Conservation (phyloP, 1,284 basidiomycete genomes). For the Ganoderma boninense region DNA sequence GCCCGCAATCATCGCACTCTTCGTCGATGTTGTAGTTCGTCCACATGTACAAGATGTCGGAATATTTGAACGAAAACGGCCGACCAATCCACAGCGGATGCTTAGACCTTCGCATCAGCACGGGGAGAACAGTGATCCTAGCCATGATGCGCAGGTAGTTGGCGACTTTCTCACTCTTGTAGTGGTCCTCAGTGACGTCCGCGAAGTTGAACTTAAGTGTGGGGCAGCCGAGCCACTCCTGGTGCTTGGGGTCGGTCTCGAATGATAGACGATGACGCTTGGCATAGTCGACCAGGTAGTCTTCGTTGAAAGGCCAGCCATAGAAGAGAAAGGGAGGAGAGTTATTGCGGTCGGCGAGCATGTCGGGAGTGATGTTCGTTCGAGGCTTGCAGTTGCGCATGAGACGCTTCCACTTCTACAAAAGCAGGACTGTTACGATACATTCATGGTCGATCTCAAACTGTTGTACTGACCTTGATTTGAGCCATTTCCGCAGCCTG, state of each 20-base stretch:
- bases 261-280: neutral
- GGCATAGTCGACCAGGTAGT: slow-evolving; percentile 11
- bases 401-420: slow-evolving; percentile 14
- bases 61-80: slow-evolving; percentile 9
- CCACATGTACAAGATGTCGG: slow-evolving; percentile 10
- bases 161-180: neutral
- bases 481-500: neutral
- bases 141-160: neutral
- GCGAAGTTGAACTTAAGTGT: slow-evolving; percentile 10
- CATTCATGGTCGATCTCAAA: neutral
- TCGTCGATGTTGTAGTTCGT: slow-evolving; percentile 12
- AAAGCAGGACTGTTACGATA: neutral
- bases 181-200: slow-evolving; percentile 6
- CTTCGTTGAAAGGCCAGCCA: slow-evolving; percentile 6
- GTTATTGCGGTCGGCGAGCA: neutral
- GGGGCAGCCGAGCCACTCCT: neutral
- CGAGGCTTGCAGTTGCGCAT: neutral
- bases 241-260: neutral
- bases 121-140: neutral
- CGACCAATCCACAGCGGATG: too few species aligned
- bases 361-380: neutral
- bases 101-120: neutral
- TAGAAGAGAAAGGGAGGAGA: slow-evolving; percentile 1
- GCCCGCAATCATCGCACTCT: neutral
- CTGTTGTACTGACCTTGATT: neutral